Conservation (phyloP, 2,329 filamentous ascomycete genomes). For the Furcasterigmium furcatum region DNA sequence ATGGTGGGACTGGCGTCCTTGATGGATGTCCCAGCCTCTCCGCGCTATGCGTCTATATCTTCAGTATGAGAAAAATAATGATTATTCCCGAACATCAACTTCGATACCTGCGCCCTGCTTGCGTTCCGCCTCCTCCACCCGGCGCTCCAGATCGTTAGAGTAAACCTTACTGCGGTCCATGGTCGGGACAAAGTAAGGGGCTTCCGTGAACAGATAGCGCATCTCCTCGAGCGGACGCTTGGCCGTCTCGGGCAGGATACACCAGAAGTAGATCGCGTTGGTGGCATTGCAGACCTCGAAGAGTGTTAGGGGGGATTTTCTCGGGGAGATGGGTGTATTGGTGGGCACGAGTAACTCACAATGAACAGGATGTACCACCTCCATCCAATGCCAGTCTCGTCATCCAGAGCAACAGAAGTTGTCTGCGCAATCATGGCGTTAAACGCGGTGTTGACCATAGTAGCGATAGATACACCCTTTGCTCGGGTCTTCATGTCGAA, state of each 20-base stretch:
- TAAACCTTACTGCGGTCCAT: conserved; percentile 43
- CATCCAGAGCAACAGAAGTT: conserved; percentile 51
- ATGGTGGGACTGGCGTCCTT: no score
- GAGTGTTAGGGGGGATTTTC: neutral
- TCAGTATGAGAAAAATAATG: no score
- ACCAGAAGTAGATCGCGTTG: conserved; percentile 52
- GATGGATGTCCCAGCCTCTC: no score
- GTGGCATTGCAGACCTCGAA: conserved; percentile 57
- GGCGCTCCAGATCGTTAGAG: conserved; percentile 53
- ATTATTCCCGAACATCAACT: neutral
- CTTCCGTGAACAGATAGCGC: conserved; percentile 63
- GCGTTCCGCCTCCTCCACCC: conserved; percentile 53
- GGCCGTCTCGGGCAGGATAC: conserved; percentile 63
- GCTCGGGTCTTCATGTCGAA: conserved; percentile 74
- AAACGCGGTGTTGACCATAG: conserved; percentile 71
- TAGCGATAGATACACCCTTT: conserved; percentile 72
- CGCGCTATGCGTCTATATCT: no score
- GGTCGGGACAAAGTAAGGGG: conserved; percentile 58
- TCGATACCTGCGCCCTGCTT: conserved; percentile 31
- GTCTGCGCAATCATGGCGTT: conserved; percentile 74
- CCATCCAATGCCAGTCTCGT: conserved; percentile 39
- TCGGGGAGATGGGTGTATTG: neutral
- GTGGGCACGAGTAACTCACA: no score
- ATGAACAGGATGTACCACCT: conserved; percentile 44
- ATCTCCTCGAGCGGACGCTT: conserved; percentile 65